Percentiles rank a stretch among this genome's conserved stretches.
Conservation (phyloP, 192 early-diverging fungal genomes). For the Coemansia sp. region DNA sequence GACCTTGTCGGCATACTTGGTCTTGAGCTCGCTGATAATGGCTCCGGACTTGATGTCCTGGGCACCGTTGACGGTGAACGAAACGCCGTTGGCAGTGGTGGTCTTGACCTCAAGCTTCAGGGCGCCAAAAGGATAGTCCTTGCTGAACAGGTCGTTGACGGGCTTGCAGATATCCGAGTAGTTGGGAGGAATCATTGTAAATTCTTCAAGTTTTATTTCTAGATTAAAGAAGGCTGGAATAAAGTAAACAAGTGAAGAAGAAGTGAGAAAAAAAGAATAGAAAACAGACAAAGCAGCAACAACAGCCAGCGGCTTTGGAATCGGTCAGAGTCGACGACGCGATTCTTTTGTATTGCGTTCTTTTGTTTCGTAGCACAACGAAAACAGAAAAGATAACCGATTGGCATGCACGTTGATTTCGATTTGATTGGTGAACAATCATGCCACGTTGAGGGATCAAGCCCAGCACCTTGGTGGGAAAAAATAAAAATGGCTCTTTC, state of each 20-base stretch:
- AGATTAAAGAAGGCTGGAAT: neutral
- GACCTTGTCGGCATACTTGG: slow-evolving; percentile 94
- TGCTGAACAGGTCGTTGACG: slow-evolving; percentile 90
- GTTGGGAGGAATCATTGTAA: slow-evolving; percentile 68
- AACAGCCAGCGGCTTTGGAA: too few species aligned
- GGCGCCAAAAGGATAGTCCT: slow-evolving; percentile 92
- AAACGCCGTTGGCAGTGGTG: slow-evolving; percentile 90
- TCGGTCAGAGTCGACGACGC: neutral
- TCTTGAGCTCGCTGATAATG: slow-evolving; percentile 96
- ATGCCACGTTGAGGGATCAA: neutral
- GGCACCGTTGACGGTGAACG: slow-evolving; percentile 91
- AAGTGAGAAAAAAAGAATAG: slow-evolving; percentile 4
- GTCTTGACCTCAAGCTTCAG: slow-evolving; percentile 98
- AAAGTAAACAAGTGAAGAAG: neutral
- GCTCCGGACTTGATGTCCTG: slow-evolving; percentile 94
- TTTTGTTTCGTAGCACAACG: neutral
- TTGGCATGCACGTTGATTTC: neutral
- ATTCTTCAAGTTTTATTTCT: neutral
- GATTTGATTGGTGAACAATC: neutral
- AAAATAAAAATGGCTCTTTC: neutral
- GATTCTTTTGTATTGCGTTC: neutral
- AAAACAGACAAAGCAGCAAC: too few species aligned
- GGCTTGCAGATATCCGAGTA: slow-evolving; percentile 95
- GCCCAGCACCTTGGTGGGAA: neutral
- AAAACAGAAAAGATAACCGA: neutral